Percentiles rank a stretch among this genome's conserved stretches.
phyloP scores from a whole-genome alignment of 106 monocot genomes.

The Platanthera guangdongensis region DNA sequence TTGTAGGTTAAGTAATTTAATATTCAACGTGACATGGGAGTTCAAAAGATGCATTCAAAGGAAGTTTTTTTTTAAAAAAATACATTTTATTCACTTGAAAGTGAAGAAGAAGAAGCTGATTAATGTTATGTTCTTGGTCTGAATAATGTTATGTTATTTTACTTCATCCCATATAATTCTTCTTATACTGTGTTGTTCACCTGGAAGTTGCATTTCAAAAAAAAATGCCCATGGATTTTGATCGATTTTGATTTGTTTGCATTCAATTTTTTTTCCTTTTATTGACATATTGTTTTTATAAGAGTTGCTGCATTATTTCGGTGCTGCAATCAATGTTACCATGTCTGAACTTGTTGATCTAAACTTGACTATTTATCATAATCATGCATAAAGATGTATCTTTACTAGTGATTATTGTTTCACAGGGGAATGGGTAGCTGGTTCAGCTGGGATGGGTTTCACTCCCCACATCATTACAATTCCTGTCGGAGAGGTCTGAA shows the following conservation, averaged over 20 bases:
- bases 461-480: constrained; percentile 71
- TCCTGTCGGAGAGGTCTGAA: constrained; percentile 58
- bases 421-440: constrained; percentile 62
- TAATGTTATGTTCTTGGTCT: too few relatives aligned
- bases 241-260: neutral
- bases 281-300: neutral
- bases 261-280: neutral
- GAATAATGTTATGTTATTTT: neutral
- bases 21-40: neutral
- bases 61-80: neutral
- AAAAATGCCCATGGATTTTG: neutral
- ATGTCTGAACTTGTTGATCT: neutral
- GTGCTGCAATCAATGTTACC: neutral
- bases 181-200: neutral
- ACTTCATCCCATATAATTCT: neutral
- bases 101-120: neutral
- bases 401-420: neutral
- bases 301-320: neutral
- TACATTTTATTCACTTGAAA: neutral
- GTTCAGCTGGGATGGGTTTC: constrained; percentile 75
- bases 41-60: neutral
- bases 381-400: neutral
- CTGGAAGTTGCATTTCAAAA: neutral
- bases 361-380: neutral
- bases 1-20: neutral